These are phyloP conservation scores for Amanita rubescens DNA, from an alignment of 768 basidiomycete species.

Conservation along the genomic window DNA sequence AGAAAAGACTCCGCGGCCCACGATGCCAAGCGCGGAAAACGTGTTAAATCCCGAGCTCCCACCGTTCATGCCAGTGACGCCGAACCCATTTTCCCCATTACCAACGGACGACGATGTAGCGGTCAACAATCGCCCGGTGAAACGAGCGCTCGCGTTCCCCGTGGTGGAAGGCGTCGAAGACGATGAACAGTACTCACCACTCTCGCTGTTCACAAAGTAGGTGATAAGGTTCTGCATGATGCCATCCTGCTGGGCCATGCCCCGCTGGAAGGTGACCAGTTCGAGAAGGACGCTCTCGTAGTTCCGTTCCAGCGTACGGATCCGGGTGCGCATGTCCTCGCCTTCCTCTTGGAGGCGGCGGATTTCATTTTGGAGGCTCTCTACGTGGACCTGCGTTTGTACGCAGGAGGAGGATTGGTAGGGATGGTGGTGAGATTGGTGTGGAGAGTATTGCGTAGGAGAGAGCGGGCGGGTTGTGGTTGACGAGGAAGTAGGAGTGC, in stretches of 20 bases:
- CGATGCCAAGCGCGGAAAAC: conserved; percentile 2
- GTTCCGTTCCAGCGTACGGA: conserved; percentile 51
- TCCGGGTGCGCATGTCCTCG: conserved; percentile 44
- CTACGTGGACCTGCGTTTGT: conserved; percentile 16
- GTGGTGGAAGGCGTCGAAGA: conserved; percentile 4
- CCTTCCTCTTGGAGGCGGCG: conserved; percentile 39
- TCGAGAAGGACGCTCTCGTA: conserved; percentile 65
- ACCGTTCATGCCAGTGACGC: neutral
- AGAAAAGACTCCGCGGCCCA: conserved; percentile 1
- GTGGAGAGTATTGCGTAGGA: conserved; percentile 22
- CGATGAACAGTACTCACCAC: conserved; percentile 24
- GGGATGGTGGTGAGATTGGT: conserved; percentile 15
- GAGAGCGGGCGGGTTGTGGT: conserved; percentile 11
- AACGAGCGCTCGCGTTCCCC: conserved; percentile 1
- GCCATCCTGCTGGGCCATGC: conserved; percentile 79
- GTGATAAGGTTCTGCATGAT: conserved; percentile 77
- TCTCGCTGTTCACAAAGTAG: conserved; percentile 71
- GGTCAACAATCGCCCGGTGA: conserved; percentile 1
- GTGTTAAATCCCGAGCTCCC: neutral
- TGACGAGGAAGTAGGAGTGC: conserved; percentile 15
- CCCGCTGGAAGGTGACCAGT: conserved; percentile 48
- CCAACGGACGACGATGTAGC: neutral
- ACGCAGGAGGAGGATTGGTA: conserved; percentile 9
- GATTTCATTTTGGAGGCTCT: conserved; percentile 41
- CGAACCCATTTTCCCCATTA: neutral